Base-by-base conservation (phyloP, 129 eudicot species). In the Pulicaria dysenterica region DNA sequence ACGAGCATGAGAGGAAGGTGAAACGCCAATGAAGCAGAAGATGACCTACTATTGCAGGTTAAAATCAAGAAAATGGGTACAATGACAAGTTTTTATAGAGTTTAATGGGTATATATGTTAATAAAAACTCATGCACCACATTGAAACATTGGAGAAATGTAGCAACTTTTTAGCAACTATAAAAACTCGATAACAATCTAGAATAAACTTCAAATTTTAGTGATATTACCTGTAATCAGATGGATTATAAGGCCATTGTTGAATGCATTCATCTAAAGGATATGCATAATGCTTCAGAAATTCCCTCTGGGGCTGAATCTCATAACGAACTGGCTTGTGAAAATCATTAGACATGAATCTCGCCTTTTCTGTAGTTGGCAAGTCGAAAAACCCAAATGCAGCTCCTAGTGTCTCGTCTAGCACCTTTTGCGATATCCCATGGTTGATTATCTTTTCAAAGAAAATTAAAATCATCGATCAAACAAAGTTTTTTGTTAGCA, bases 241-340 rank as follows among this genome's bases (percentile, higher is more conserved):
- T 70, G 95, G 96, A 11, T 73, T 87, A 48, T 69, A 10, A 4
- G 96, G 96, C 96, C 94, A 90, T 64, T 78, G 75, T 5, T 73
- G 51, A 24, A 90, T 48, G 91, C 94, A 90, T 5, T 81, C 79
- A 14, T 81, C 24, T 5, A 90, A 67, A 8, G 96, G 96, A 69
- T 90, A 80, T 4, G 96, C 89, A 84, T 87, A 85, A 36, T 83
- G 96, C 76, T 90, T 85, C 46, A 90, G 96, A 16, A 90, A 87
- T 16, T 83, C 76, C 81, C 96, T 85, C 94, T 94, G 85, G 45
- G 54, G 85, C 53, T 87, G 96, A 56, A 87, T 74, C n/a, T 84
- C 83, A 15, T 87, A 87, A 49, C 94, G 81, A 42, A 84, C 88
- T 0, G 96, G 87, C 51, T 87, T 78, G 79, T 87, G 83, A 16